Base-by-base conservation (phyloP, 352 stramenopile species). In the Globisporangium nodosum region DNA sequence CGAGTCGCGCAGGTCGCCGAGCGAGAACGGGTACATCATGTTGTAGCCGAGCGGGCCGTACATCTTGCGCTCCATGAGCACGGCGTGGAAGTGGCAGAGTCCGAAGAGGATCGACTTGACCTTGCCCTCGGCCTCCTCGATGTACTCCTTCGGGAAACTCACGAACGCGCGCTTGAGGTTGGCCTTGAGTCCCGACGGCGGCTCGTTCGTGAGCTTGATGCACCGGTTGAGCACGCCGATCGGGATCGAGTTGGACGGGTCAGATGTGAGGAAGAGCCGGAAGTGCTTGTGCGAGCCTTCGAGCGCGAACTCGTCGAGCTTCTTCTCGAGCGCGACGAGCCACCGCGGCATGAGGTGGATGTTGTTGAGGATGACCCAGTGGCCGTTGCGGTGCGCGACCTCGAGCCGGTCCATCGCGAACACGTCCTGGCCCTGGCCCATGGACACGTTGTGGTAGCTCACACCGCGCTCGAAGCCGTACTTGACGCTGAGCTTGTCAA, bases 291-390 rank as follows among this genome's bases (percentile, higher is more conserved):
- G 93, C 54, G 88, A 97, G 3, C 85, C 90, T 68, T 96, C 88
- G 15, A 95, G 66, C 16, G 85, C 89, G 61, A 98, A 99, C 64
- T 98, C 92, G 54, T 98, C 96, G 27, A 99, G 79, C 58, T 98
- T 98, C 65, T 98, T 98, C 76, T 99, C 96, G 5, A 99, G 90
- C 56, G 96, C 87, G 43, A 97, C 73, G 35, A 98, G 74, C 96
- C 95, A 99, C 15, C 90, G 88, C 8, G 95, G 94, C 96, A 99
- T 98, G 47, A 99, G 71, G 63, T 99, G 96, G 52, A 98, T 97
- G 68, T 99, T 99, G 71, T 98, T 98, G 39, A 99, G 78, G 57
- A 99, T 98, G 9, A 99, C 96, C 96, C 96, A 99, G 71, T 98
- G 91, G 21, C 96, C 96, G 54, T 98, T 97, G 39, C 90, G 87